Base-by-base conservation (phyloP, 768 basidiomycete genomes). In the Rhizopogon salebrosus region DNA sequence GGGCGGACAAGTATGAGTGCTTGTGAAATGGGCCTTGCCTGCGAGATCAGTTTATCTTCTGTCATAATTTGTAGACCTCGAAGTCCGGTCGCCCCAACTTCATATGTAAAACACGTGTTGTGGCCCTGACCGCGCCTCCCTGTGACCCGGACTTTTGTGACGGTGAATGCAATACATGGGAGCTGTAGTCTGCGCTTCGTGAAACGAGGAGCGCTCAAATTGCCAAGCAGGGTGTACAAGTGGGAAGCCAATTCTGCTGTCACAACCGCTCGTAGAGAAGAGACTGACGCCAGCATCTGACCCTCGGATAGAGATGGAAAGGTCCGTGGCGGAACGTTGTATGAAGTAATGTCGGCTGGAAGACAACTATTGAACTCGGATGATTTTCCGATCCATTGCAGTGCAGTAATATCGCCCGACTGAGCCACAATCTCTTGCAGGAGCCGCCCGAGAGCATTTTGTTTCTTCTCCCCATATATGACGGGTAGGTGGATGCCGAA, bases 381-480 rank as follows among this genome's bases (percentile, higher is more conserved):
- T 23, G 45, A 34, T 10, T 46, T 1, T 37, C 36, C 36, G 16
- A 18, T 8, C 36, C 36, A 37, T 5, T 37, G 7, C 16, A 37
- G 36, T 1, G n/a, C 36, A 37, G 36, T 37, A n/a, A 37, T 37
- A 8, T 37, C 36, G 0, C 36, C 36, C 36, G 36, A 37, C 6
- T n/a, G 36, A n/a, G 36, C 36, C 2, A 37, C 16, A 7, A 37
- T 37, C 16, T 6, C n/a, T 7, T 46, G 27, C 45, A 29, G 14
- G 27, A 34, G 45, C 11, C 27, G 45, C 9, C 27, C 34, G 26
- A 26, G 34, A 3, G 45, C 45, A 29, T 46, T 46, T 24, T 46
- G 27, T 3, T 31, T 46, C n/a, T 7, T n/a, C 36, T 54, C 55
- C 6, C 57, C 57, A 38, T 59, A 59, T 18, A 34, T 35, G 14